Evolutionary conservation across 2,329 filamentous ascomycete species (phyloP).

Genomic region (Penicillium vulpinum): DNA sequence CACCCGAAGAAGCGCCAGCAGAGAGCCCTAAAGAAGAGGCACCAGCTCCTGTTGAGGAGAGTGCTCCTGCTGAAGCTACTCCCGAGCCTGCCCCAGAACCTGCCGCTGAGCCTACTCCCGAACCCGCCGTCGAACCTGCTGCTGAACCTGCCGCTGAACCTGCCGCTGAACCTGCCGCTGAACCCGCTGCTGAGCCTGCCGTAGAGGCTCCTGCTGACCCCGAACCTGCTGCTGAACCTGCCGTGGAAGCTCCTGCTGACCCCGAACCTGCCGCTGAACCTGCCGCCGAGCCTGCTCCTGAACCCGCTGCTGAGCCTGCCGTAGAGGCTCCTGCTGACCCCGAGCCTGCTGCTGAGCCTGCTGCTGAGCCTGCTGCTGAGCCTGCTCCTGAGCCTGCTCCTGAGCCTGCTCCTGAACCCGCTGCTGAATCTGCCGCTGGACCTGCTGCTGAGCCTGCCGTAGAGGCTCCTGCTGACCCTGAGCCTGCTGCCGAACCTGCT

Average conservation of each 20-base stretch:
- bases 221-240: background rate
- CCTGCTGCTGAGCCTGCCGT: no score
- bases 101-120: slow-evolving; percentile 5
- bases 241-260: background rate
- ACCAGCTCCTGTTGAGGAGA: slow-evolving; percentile 3
- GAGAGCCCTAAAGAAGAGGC: slow-evolving; percentile 17
- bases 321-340: no score
- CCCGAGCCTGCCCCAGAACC: slow-evolving; percentile 14
- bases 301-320: background rate
- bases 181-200: background rate
- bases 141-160: slow-evolving; percentile 7
- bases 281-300: slow-evolving; percentile 6
- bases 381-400: slow-evolving; percentile 6
- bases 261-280: background rate
- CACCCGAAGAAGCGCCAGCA: slow-evolving; percentile 7
- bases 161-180: background rate
- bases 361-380: slow-evolving; percentile 15
- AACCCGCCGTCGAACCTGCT: background rate
- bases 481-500: background rate
- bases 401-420: slow-evolving; percentile 14
- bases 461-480: background rate
- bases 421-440: background rate
- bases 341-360: background rate
- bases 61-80: slow-evolving; percentile 1
- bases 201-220: background rate